These are phyloP conservation scores for Hypholoma sublateritium DNA, from an alignment of 768 basidiomycete genomes.

Conservation along the genomic window DNA sequence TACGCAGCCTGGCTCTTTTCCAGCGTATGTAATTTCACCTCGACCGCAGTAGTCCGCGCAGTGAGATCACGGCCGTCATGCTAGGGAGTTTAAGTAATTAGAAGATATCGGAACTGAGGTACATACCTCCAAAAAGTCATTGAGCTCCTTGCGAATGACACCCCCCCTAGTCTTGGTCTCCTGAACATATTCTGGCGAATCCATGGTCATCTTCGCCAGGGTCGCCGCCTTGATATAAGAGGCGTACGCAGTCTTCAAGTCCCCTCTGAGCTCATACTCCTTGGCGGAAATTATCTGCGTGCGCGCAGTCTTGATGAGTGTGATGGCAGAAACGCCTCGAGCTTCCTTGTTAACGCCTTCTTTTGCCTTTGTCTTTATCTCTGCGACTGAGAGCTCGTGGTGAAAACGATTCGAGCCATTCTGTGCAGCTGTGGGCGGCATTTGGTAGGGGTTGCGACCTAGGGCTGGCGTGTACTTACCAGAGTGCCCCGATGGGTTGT, in stretches of 20 bases:
- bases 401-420: constrained; percentile 20
- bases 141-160: constrained; percentile 59
- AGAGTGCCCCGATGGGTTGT: constrained; percentile 23
- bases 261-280: constrained; percentile 52
- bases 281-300: constrained; percentile 54
- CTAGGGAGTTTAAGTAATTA: constrained; percentile 18
- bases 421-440: constrained; percentile 24
- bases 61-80: constrained; percentile 39
- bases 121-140: constrained; percentile 65
- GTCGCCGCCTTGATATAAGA: constrained; percentile 62
- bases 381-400: constrained; percentile 37
- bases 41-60: constrained; percentile 36
- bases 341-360: constrained; percentile 49
- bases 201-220: constrained; percentile 57
- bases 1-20: constrained; percentile 35
- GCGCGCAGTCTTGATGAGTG: constrained; percentile 64
- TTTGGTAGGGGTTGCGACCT: constrained; percentile 15
- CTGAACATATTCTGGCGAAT: constrained; percentile 57
- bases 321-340: constrained; percentile 56
- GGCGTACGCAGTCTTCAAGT: constrained; percentile 60
- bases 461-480: constrained; percentile 26
- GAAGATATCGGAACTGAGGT: neutral
- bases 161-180: constrained; percentile 47
- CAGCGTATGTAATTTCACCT: constrained; percentile 47
- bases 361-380: constrained; percentile 45